These are phyloP conservation scores for Adansonia grandidieri DNA, from an alignment of 441 rosid species.

Conservation along the genomic window DNA sequence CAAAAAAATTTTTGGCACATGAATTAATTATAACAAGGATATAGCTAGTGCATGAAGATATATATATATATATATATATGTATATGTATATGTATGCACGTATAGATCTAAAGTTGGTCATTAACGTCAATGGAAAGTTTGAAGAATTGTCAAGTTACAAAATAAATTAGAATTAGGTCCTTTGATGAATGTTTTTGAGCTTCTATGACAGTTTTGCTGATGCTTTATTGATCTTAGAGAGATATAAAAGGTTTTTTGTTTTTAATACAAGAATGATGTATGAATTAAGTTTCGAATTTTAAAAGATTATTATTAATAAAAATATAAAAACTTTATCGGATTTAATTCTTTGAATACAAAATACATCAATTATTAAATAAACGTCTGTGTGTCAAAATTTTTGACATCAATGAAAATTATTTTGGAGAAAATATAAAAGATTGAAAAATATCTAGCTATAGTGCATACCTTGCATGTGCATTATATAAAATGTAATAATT, in stretches of 20 bases:
- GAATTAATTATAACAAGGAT: too few species aligned
- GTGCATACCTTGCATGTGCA: not conserved
- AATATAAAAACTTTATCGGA: not conserved
- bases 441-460: not conserved
- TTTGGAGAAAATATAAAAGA: not conserved
- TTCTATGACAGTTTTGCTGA: not conserved
- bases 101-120: not conserved
- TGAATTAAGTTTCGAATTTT: not conserved
- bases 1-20: too few species aligned
- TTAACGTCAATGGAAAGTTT: not conserved
- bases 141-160: not conserved
- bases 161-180: not conserved
- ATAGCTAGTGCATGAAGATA: too few species aligned
- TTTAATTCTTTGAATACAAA: not conserved
- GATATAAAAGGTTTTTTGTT: not conserved
- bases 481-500: not conserved
- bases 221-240: not conserved
- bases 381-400: not conserved
- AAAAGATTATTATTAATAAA: too few species aligned
- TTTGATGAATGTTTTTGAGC: not conserved
- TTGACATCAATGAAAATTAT: not conserved
- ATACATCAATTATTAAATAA: not conserved
- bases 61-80: too few species aligned
- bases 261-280: too few species aligned
- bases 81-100: too few species aligned